These are phyloP conservation scores for Chaetomium sp. DNA, from an alignment of 2,329 filamentous ascomycete genomes.

Conservation along the genomic window DNA sequence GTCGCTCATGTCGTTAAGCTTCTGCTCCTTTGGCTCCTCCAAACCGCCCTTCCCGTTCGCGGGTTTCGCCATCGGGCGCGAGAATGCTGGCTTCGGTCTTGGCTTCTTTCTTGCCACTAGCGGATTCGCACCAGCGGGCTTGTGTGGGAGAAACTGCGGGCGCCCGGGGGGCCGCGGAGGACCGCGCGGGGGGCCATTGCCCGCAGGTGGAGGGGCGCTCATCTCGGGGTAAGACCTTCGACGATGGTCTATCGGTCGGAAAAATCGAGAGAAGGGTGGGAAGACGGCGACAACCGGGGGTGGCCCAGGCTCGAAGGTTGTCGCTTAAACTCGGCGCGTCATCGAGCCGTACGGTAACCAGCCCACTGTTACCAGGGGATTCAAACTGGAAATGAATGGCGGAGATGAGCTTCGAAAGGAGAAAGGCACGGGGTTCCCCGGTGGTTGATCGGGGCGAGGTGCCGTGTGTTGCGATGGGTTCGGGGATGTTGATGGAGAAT, in stretches of 20 bases:
- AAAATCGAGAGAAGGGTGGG: neutral
- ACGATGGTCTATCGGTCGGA: neutral
- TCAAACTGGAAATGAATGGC: neutral
- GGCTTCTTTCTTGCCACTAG: slow-evolving; percentile 56
- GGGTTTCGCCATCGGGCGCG: slow-evolving; percentile 7
- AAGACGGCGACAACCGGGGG: neutral
- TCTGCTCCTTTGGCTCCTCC: slow-evolving; percentile 21
- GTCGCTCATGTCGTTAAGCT: slow-evolving; percentile 22
- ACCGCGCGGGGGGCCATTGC: slow-evolving; percentile 18
- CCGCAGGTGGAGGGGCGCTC: slow-evolving; percentile 36
- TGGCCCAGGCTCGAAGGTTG: neutral
- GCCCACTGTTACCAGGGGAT: neutral
- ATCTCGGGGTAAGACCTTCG: slow-evolving; percentile 25
- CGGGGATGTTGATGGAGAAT: neutral
- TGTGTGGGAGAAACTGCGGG: slow-evolving; percentile 22
- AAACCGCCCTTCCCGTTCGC: neutral
- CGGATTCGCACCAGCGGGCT: slow-evolving; percentile 50
- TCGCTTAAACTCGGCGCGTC: slow-evolving; percentile 12
- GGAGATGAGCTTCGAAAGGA: neutral
- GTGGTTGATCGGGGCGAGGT: neutral
- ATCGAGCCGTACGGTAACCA: slow-evolving; percentile 4
- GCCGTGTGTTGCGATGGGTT: too few species aligned
- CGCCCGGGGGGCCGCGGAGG: neutral
- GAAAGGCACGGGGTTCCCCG: too few species aligned
- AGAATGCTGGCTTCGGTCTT: slow-evolving; percentile 29